These are phyloP conservation scores for Solanum lycopersicoides DNA, from an alignment of 257 asterid species.

Conservation along the genomic window DNA sequence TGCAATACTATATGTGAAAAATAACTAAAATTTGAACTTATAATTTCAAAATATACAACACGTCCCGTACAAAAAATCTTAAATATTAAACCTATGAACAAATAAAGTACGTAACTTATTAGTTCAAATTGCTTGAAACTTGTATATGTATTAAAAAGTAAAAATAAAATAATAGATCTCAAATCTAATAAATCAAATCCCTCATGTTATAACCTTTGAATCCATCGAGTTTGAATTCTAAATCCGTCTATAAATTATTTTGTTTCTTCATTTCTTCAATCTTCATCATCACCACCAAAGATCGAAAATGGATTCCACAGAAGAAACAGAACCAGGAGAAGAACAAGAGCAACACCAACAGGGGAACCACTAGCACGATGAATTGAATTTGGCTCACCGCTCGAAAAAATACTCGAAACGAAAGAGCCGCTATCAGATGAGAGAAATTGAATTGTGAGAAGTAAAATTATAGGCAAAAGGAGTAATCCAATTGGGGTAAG, in stretches of 20 bases:
- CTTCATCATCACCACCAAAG: conserved; percentile 75
- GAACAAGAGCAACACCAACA: conserved; percentile 69
- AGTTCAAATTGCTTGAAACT: background rate
- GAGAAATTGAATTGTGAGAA: conserved; percentile 69
- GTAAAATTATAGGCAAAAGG: conserved; percentile 67
- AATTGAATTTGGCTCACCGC: conserved; percentile 66
- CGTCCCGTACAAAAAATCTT: background rate
- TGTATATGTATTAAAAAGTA: background rate
- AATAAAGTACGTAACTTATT: background rate
- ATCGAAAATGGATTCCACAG: conserved; percentile 55
- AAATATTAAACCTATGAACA: background rate
- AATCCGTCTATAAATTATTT: background rate
- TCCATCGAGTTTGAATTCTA: background rate
- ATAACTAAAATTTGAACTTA: background rate
- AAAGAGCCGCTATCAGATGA: conserved; percentile 76
- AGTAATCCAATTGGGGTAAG: conserved; percentile 72
- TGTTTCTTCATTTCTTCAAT: background rate
- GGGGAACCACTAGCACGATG: conserved; percentile 89
- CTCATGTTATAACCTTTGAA: background rate
- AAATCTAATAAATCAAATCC: background rate
- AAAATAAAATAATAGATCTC: background rate
- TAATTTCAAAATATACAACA: background rate
- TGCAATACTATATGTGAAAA: background rate
- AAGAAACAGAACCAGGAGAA: conserved; percentile 54
- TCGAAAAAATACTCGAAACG: conserved; percentile 36